Base-by-base conservation (phyloP, 192 early-diverging fungal species). In the Coemansia sp. region DNA sequence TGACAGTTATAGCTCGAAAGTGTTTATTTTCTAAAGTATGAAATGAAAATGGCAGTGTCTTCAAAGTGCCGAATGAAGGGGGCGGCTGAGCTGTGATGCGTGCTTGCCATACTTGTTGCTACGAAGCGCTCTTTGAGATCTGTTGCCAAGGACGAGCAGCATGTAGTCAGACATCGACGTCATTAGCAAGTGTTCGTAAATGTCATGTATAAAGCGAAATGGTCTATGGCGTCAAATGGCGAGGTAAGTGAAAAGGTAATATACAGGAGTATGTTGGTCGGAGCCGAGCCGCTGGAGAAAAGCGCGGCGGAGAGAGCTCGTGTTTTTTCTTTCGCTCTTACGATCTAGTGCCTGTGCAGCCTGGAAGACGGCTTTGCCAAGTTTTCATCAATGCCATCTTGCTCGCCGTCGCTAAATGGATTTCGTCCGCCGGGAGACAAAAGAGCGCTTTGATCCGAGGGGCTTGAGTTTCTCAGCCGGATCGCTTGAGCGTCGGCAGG, bases 351-450 rank as follows among this genome's bases (percentile, higher is more conserved):
- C 54, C 32, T 35, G 29, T n/a, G 31, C 54, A 20, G n/a, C 9
- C 32, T 57, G 29, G 54, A 35, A 29, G 31, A 8, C n/a, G 54
- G 19, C 36, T 19, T 58, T 38, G 56, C 19, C 31, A 20, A 29
- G 11, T 57, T 35, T 6, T 57, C 54, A 10, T 35, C 54, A 3
- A 15, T 12, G 31, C 32, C 54, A 35, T 57, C 31, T 20, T 35
- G 54, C 54, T 57, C 54, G 31, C 54, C n/a, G 14, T 57, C 54
- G 54, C 54, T 57, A 20, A 57, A 57, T 9, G 54, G 54, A n/a
- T 57, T 57, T 36, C 9, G 54, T 8, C 54, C 32, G 6, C 29
- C n/a, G 6, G 35, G 11, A 4, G 31, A 32, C 19, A 58, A 58
- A 38, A 38, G 19, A 6, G 32, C 56, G 11, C 36, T 38, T 37